Evolutionary conservation across 2,329 filamentous ascomycete genomes (phyloP), one percentile per base, ranked within the genome.

Genomic region (Hysterium pulicare): DNA sequence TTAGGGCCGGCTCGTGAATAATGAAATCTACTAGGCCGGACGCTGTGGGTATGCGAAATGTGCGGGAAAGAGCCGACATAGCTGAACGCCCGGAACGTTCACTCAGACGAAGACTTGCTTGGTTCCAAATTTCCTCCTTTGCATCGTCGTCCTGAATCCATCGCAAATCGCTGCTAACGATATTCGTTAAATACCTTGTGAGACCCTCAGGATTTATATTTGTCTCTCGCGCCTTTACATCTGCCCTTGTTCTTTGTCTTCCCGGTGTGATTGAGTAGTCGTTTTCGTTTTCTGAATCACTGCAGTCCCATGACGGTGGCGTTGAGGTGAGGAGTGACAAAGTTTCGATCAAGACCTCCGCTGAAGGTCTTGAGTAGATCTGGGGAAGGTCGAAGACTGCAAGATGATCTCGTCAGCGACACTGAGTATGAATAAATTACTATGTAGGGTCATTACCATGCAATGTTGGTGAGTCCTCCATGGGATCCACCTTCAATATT

Each of bases 1-100:
- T 95, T 42, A 97, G 73, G 1, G 90, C 83, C 2, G 93, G 93
- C 62, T 98, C 93, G 43, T 88, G 79, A 30, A 98, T 81, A 26
- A 78, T 76, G 38, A 98, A 72, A 34, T 83, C 76, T 38, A 67
- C 62, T 2, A 53, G 44, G 19, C 50, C 50, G 31, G 28, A 46
- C 47, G 36, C 51, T 6, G 39, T 38, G n/a, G 79, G 76, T 32
- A 87, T 79, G 6, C 56, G 66, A 62, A 87, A 86, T 9, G 69
- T 71, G 32, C 84, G 74, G 34, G 74, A 78, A 53, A 86, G 74
- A 21, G 79, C 74, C 19, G 79, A 77, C 78, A 84, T 84, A 30
- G 79, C 83, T 68, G 63, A 78, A 40, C 93, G 78, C 1, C 93
- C 93, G 48, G 90, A 95, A 13, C 91, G 78, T 66, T 96, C 90